These are phyloP conservation scores for Pythium oligandrum DNA, from an alignment of 352 stramenopile genomes.

Conservation along the genomic window DNA sequence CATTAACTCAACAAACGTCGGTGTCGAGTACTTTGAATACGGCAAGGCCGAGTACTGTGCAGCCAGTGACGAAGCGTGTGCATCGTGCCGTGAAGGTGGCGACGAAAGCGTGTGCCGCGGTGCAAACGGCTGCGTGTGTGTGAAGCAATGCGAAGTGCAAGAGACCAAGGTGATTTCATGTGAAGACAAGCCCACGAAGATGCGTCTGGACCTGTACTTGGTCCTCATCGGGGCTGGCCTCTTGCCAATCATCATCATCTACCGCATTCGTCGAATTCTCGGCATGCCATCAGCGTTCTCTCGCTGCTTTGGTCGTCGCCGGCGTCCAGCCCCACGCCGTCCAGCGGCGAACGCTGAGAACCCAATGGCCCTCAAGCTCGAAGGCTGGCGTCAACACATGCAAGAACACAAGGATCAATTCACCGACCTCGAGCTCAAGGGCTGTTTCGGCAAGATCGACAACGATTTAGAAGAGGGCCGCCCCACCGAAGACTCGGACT, in stretches of 20 bases:
- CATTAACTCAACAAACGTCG: not conserved
- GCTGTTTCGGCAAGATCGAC: constrained; percentile 7
- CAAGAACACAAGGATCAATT: constrained; percentile 12
- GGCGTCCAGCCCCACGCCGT: too few species aligned
- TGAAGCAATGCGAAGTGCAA: constrained; percentile 19
- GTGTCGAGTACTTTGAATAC: constrained; percentile 20
- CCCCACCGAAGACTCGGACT: too few species aligned
- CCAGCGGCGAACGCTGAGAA: not conserved
- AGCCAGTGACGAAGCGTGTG: constrained; percentile 19
- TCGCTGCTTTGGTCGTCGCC: too few species aligned
- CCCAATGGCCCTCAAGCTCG: constrained; percentile 26
- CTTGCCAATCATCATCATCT: not conserved
- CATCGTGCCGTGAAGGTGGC: constrained; percentile 7
- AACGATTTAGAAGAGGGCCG: too few species aligned
- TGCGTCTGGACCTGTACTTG: too few species aligned
- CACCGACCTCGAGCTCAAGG: constrained; percentile 21
- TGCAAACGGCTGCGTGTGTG: constrained; percentile 17
- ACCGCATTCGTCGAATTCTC: not conserved
- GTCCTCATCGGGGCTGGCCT: too few species aligned
- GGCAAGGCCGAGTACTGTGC: constrained; percentile 23
- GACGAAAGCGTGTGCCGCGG: constrained; percentile 19
- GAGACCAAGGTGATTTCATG: too few species aligned
- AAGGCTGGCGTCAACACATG: constrained; percentile 25
- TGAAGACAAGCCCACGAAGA: too few species aligned
- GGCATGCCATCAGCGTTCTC: constrained; percentile 1